Evolutionary conservation across 805 yeast species (phyloP).

Genomic region (Spencermartinsiella europaea): DNA sequence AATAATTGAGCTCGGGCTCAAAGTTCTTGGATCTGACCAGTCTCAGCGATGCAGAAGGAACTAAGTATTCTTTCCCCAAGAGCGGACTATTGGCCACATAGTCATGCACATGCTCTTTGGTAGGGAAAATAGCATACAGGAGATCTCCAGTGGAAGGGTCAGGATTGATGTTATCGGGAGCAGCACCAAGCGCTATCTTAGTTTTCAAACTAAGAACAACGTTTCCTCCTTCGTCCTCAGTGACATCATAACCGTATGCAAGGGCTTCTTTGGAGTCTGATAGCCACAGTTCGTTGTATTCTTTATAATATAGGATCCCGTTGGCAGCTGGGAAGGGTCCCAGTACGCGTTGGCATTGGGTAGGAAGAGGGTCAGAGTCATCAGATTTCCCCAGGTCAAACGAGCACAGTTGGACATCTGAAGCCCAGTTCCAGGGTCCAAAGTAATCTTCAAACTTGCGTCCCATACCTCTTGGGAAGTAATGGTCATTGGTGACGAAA

Average conservation of each 20-base stretch:
- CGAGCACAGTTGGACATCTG: conserved; percentile 5
- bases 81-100: conserved; percentile 5
- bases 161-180: conserved; percentile 3
- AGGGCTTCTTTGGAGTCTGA: conserved; percentile 23
- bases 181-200: background rate
- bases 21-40: background rate
- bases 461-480: conserved; percentile 4
- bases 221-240: background rate
- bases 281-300: conserved; percentile 1
- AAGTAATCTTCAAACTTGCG: conserved; percentile 7
- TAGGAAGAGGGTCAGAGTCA: background rate
- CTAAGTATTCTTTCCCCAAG: conserved; percentile 1
- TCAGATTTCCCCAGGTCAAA: background rate
- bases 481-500: conserved; percentile 12
- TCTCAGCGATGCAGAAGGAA: conserved; percentile 3
- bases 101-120: conserved; percentile 5
- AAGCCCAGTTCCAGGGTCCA: conserved; percentile 14
- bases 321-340: conserved; percentile 6
- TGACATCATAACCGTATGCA: conserved; percentile 1
- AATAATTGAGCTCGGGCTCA: conserved; percentile 3
- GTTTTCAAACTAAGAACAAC: background rate
- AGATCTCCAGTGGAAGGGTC: conserved; percentile 4
- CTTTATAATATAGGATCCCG: conserved; percentile 4
- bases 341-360: background rate
- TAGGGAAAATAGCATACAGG: conserved; percentile 5